These are phyloP conservation scores for Apiotrichum mycotoxinovorans DNA, from an alignment of 1,284 basidiomycete genomes.

Conservation along the genomic window DNA sequence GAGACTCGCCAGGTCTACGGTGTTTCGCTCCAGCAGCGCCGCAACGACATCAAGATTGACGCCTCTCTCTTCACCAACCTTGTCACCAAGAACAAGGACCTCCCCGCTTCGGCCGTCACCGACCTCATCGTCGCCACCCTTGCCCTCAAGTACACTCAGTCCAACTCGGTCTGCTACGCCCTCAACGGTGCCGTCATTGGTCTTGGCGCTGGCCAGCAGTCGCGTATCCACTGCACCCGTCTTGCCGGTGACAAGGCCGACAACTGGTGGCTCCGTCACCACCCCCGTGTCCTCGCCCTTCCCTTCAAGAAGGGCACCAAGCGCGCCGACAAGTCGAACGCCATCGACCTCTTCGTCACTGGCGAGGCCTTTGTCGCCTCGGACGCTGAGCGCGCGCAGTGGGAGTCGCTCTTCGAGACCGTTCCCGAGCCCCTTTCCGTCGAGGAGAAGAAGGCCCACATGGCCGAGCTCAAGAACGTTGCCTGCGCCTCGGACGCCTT, in stretches of 20 bases:
- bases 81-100: conserved; percentile 80
- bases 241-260: conserved; percentile 98
- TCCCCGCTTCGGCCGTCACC: conserved; percentile 68
- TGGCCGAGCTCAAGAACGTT: conserved; percentile 70
- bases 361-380: conserved; percentile 73
- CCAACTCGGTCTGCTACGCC: conserved; percentile 97
- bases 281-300: conserved; percentile 66
- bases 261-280: conserved; percentile 98
- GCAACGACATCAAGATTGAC: conserved; percentile 90
- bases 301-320: conserved; percentile 96
- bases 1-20: conserved; percentile 97
- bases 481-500: conserved; percentile 95
- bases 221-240: conserved; percentile 97
- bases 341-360: conserved; percentile 93
- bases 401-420: conserved; percentile 83
- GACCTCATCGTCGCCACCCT: conserved; percentile 93
- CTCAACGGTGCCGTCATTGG: conserved; percentile 90
- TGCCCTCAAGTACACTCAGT: conserved; percentile 97
- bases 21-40: conserved; percentile 81
- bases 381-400: conserved; percentile 80
- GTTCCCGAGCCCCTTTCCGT: conserved; percentile 65
- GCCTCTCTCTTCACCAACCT: conserved; percentile 77
- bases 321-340: conserved; percentile 93
- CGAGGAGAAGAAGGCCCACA: conserved; percentile 72
- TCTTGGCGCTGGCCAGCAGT: conserved; percentile 96